Conservation (phyloP, 768 basidiomycete species). For the Tubosaeta sp. region DNA sequence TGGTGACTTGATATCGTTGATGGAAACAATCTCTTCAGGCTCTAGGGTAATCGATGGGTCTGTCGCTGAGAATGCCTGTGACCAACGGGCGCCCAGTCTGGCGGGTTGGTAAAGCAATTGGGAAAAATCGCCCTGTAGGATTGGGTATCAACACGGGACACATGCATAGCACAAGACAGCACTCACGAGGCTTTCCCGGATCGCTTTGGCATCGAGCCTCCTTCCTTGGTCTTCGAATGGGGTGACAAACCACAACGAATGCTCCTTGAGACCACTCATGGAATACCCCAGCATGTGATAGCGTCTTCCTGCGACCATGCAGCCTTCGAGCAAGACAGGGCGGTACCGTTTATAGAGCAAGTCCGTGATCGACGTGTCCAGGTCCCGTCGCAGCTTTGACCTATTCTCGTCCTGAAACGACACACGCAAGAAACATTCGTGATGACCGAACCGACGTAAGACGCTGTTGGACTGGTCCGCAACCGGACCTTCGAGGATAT, state of each 20-base stretch:
- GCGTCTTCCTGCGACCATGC: slow-evolving; percentile 38
- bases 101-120: slow-evolving; percentile 38
- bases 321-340: slow-evolving; percentile 31
- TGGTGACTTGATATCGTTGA: slow-evolving; percentile 30
- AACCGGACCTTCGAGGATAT: slow-evolving; percentile 37
- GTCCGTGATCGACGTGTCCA: slow-evolving; percentile 26
- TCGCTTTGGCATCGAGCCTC: slow-evolving; percentile 21
- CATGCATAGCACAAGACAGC: neutral
- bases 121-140: slow-evolving; percentile 38
- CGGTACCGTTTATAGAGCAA: slow-evolving; percentile 35
- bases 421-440: slow-evolving; percentile 45
- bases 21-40: slow-evolving; percentile 30
- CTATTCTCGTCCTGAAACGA: slow-evolving; percentile 46
- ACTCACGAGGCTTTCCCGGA: slow-evolving; percentile 35
- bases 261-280: slow-evolving; percentile 48
- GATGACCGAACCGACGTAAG: slow-evolving; percentile 33
- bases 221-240: slow-evolving; percentile 35
- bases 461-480: slow-evolving; percentile 37
- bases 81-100: slow-evolving; percentile 48
- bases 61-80: slow-evolving; percentile 51
- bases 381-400: slow-evolving; percentile 33
- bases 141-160: neutral
- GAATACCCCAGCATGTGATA: slow-evolving; percentile 51
- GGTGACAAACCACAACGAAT: slow-evolving; percentile 47
- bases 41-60: slow-evolving; percentile 41